These are phyloP conservation scores for Mycena epipterygia DNA, from an alignment of 768 basidiomycete species.

Conservation along the genomic window DNA sequence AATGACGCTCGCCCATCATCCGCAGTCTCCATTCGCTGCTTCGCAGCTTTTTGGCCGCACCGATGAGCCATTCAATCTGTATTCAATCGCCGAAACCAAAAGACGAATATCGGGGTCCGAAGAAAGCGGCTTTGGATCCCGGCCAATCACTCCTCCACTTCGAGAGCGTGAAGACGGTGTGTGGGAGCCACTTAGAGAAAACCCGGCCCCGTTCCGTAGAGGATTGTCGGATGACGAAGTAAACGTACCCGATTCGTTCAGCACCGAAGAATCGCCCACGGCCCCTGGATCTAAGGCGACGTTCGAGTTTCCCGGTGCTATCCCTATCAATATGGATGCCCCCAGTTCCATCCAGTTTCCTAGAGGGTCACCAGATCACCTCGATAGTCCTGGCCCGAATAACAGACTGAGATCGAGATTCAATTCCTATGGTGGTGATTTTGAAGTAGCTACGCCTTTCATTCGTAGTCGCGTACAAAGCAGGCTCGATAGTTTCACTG, in stretches of 20 bases:
- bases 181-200: slow-evolving; percentile 66
- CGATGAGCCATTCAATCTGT: slow-evolving; percentile 85
- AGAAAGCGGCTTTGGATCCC: slow-evolving; percentile 64
- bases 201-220: slow-evolving; percentile 82
- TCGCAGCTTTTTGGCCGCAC: slow-evolving; percentile 86
- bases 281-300: slow-evolving; percentile 63
- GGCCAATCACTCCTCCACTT: slow-evolving; percentile 63
- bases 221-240: slow-evolving; percentile 81
- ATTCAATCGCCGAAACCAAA: slow-evolving; percentile 85
- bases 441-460: slow-evolving; percentile 81
- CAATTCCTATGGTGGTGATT: slow-evolving; percentile 75
- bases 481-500: slow-evolving; percentile 70
- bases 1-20: slow-evolving; percentile 56
- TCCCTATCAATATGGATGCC: slow-evolving; percentile 65
- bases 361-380: slow-evolving; percentile 79
- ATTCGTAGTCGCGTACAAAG: slow-evolving; percentile 90
- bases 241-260: slow-evolving; percentile 56
- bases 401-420: slow-evolving; percentile 71
- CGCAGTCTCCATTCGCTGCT: slow-evolving; percentile 90
- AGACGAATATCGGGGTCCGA: slow-evolving; percentile 68
- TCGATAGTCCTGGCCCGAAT: slow-evolving; percentile 68
- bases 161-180: slow-evolving; percentile 57
- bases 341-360: slow-evolving; percentile 88
- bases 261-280: slow-evolving; percentile 58
- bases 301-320: slow-evolving; percentile 68